A percentile compares a stretch with the other conserved stretches of the same genome.
Conservation (phyloP, 192 early-diverging fungal genomes). For the Gamsiella multidivaricata region DNA sequence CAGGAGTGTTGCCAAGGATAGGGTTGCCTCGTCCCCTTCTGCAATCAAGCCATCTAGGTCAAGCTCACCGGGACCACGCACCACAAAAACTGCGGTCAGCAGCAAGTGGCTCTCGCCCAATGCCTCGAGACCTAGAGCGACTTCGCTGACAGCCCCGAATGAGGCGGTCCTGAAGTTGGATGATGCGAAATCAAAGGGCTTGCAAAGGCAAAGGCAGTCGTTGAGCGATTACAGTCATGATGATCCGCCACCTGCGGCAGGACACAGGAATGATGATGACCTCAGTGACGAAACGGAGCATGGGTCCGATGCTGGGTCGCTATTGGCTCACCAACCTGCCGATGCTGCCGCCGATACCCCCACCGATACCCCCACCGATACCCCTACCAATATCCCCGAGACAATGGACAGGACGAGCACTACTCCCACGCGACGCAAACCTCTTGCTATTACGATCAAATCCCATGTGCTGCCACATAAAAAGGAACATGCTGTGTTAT, state of each 20-base stretch:
- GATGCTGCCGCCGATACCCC: background rate
- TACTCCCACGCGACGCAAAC: too few relatives aligned
- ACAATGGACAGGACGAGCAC: too few relatives aligned
- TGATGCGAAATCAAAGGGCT: background rate
- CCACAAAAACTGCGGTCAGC: constrained; percentile 3
- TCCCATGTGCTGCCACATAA: background rate
- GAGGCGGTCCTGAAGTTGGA: background rate
- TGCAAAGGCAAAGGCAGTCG: background rate
- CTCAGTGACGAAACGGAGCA: constrained; percentile 39
- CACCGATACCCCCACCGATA: too few relatives aligned
- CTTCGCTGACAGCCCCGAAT: constrained; percentile 16
- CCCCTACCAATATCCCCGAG: too few relatives aligned
- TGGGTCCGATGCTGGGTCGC: constrained; percentile 11
- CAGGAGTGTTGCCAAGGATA: constrained; percentile 29
- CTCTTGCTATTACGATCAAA: background rate
- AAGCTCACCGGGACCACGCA: constrained; percentile 7
- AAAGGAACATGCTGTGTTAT: background rate
- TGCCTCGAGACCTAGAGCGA: constrained; percentile 24
- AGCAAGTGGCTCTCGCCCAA: constrained; percentile 2
- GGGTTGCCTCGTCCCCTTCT: background rate
- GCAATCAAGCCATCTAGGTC: background rate
- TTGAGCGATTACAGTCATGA: constrained; percentile 24
- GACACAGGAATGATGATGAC: constrained; percentile 19
- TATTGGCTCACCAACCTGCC: background rate
- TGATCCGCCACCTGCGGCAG: constrained; percentile 5